Base-by-base conservation (phyloP, 805 yeast species). In the Myxozyma lipomycoides region DNA sequence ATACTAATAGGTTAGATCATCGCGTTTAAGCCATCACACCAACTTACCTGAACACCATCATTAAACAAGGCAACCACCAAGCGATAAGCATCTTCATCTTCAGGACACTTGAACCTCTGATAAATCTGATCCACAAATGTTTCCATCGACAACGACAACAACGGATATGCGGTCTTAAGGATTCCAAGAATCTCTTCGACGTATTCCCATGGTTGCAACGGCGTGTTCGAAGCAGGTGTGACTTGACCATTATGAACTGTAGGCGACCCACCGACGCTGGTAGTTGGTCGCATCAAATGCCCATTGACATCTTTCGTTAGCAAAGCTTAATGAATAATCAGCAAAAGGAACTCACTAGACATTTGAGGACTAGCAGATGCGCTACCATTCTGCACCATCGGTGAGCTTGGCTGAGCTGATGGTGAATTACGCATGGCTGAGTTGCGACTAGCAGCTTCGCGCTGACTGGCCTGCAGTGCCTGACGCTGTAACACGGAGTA, bases 1-100 rank as follows among this genome's bases (percentile, higher is more conserved):
- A 63, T 85, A 88, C 55, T 53, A 22, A 2, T 19, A 24, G 18
- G 38, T 23, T 40, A 42, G 26, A 10, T 35, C 26, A 15, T 10
- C 38, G 7, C 6, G n/a, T 35, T n/a, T 35, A 9, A 35, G 19
- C n/a, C 38, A 35, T 28, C 34, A 28, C 10, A 10, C 12, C 6
- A 35, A 26, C 48, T n/a, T 25, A 52, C 57, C 64, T 86, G 95
- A 23, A 93, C 84, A 40, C 96, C 98, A 70, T 93, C 99, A 63
- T 88, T 88, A 55, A 93, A 76, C 49, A 93, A 70, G 0, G 97
- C 98, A 55, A 89, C 88, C 44, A 95, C 90, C 48, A 93, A 74
- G 59, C 99, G 75, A 68, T 93, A 95, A 1, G 96, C 91, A 68
- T 93, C 98, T 63, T 91, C 98, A 67, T 93, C 98, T 1, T 93